Evolutionary conservation across 2,329 filamentous ascomycete genomes (phyloP), one percentile per base, ranked within the genome.

Genomic region (Grosmannia penicillata): DNA sequence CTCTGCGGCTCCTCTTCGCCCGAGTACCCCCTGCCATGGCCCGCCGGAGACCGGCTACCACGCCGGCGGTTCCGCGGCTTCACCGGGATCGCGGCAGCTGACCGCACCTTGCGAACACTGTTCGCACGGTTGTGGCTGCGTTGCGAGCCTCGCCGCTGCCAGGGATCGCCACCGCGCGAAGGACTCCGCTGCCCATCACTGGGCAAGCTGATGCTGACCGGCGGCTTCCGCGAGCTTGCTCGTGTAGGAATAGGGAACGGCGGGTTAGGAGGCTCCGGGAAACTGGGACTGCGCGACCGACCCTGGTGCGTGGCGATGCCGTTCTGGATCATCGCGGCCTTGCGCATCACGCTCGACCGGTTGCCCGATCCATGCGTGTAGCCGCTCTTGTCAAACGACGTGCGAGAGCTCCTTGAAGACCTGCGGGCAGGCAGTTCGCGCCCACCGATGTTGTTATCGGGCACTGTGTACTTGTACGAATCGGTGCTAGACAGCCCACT

Each of bases 161-260:
- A 74, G n/a, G 59, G 56, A 18, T 66, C 65, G n/a, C 64, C 63
- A 10, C 60, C 59, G 24, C 73, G 69, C 1, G 79, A 85, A 1
- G 86, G 86, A 53, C 84, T 94, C 45, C 75, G 71, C 29, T 76
- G 78, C 4, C 82, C 82, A 45, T 94, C 85, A 44, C 72, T 75
- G 1, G 69, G 66, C 3, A 66, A 64, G 53, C 82, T 86, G 36
- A 70, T 63, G 47, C 71, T 78, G 43, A 76, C 58, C 1, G 75
- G 72, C 18, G 78, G 70, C 50, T 80, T 78, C 43, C 86, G 75
- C 6, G 87, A 98, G 57, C 89, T 96, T 23, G 84, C 82, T 40
- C 91, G 70, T 4, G 78, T 79, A 0, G 91, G 91, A 7, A 98
- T 93, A 0, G 91, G 87, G 62, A 93, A 95, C 1, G 91, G 91